A percentile compares a stretch with the other conserved stretches of the same genome.
Conservation (phyloP, 2,329 filamentous ascomycete genomes). For the Sporothrix dimorphospora region DNA sequence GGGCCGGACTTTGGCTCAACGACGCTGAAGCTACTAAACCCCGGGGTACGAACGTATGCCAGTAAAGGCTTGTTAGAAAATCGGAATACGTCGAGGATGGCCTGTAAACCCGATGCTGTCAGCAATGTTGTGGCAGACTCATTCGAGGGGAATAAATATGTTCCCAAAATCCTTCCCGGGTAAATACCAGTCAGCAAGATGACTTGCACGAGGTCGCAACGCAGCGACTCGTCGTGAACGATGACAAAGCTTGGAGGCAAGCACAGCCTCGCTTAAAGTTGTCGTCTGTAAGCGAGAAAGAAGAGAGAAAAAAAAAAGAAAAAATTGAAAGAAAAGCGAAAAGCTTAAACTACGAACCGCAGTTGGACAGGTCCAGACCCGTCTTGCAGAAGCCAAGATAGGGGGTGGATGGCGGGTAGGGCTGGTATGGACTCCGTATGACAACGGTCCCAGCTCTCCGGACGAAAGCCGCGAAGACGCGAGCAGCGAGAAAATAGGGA, state of each 20-base stretch:
- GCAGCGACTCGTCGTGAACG: background rate
- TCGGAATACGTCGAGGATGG: too few species aligned
- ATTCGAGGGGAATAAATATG: background rate
- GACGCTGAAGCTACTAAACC: too few species aligned
- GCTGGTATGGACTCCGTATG: background rate
- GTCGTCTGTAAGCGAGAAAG: background rate
- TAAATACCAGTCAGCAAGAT: background rate
- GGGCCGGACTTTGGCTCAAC: too few species aligned
- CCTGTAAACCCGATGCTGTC: too few species aligned
- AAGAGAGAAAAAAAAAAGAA: too few species aligned
- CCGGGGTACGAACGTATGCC: too few species aligned
- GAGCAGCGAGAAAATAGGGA: background rate
- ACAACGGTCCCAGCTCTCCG: background rate
- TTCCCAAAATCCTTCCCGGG: background rate
- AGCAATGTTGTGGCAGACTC: background rate
- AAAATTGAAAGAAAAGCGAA: background rate
- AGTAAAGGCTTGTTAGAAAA: too few species aligned
- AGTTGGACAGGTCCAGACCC: background rate
- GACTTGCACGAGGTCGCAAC: background rate
- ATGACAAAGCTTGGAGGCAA: background rate
- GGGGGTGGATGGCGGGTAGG: background rate
- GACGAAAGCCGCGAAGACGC: conserved; percentile 4
- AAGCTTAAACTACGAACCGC: background rate
- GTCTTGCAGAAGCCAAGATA: too few species aligned
- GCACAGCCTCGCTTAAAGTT: background rate